These are phyloP conservation scores for Coniochaeta prunicola DNA, from an alignment of 2,329 filamentous ascomycete species.

Conservation along the genomic window DNA sequence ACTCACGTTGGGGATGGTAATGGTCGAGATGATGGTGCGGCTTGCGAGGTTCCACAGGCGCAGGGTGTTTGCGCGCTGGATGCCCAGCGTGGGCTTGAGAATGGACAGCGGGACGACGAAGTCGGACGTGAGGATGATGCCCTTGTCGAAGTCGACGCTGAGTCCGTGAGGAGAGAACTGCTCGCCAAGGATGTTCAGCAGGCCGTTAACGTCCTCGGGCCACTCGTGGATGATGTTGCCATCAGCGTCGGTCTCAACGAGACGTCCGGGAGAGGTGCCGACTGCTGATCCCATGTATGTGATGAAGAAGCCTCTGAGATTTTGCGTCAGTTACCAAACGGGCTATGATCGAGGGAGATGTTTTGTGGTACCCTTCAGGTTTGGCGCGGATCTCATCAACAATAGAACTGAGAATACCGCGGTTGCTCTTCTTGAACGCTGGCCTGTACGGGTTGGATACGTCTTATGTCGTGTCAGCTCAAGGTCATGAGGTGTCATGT, in stretches of 20 bases:
- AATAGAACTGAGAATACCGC: conserved; percentile 51
- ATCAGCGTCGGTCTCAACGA: conserved; percentile 51
- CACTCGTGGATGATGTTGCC: conserved; percentile 57
- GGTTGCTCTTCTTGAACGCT: conserved; percentile 52
- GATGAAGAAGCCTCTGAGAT: conserved; percentile 44
- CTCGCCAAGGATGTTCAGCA: conserved; percentile 49
- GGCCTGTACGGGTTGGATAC: conserved; percentile 50
- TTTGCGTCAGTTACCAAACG: neutral
- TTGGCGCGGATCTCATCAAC: conserved; percentile 57
- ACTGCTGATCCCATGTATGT: conserved; percentile 55
- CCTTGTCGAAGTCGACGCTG: conserved; percentile 47
- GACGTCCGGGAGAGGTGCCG: conserved; percentile 50
- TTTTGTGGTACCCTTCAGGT: conserved; percentile 41
- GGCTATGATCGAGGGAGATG: neutral
- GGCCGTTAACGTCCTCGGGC: conserved; percentile 47
- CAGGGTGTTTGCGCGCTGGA: conserved; percentile 48
- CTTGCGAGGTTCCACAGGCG: conserved; percentile 49
- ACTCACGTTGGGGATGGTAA: conserved; percentile 48
- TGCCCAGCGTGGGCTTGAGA: conserved; percentile 49
- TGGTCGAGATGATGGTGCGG: conserved; percentile 50
- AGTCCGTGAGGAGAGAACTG: conserved; percentile 58
- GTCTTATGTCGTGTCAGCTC: conserved; percentile 17
- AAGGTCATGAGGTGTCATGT: neutral
- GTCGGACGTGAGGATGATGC: conserved; percentile 53
- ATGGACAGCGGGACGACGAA: conserved; percentile 56